phyloP scores from a whole-genome alignment of 1,284 basidiomycete species.

The Marasmius tenuissimus region DNA sequence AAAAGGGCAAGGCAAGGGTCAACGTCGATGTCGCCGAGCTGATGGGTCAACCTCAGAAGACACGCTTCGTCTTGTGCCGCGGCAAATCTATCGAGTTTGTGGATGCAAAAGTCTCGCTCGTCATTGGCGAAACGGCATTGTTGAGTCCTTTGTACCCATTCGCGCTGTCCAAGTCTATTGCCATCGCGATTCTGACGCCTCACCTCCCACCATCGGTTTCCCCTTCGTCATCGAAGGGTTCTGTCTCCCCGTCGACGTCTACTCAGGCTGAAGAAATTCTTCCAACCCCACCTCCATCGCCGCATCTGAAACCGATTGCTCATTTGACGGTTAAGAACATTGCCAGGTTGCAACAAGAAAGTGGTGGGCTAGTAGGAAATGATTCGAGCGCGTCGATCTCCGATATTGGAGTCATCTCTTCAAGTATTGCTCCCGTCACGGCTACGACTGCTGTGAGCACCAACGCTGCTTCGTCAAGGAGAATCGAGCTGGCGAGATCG shows the following conservation, averaged over 20 bases:
- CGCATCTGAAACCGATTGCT: conserved; percentile 20
- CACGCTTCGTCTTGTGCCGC: background rate
- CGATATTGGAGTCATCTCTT: conserved; percentile 7
- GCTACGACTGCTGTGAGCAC: conserved; percentile 2
- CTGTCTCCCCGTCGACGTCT: background rate
- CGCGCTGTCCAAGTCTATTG: background rate
- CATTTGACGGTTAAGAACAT: conserved; percentile 7
- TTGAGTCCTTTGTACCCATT: background rate
- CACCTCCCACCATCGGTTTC: background rate
- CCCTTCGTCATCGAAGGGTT: background rate
- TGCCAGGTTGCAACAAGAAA: background rate
- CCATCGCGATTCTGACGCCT: background rate
- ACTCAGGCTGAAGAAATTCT: conserved; percentile 13
- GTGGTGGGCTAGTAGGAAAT: background rate
- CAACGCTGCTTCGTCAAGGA: background rate
- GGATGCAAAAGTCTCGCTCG: background rate
- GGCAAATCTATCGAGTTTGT: background rate
- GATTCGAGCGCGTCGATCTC: conserved; percentile 8
- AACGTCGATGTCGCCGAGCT: background rate
- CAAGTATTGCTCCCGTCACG: background rate
- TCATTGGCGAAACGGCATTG: background rate
- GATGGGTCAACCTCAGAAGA: background rate
- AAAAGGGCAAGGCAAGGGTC: background rate
- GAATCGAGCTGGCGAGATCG: background rate
- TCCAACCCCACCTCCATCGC: conserved; percentile 36